Evolutionary conservation across 78 protist species (phyloP).

Genomic region (Anaeramoeba ignava): DNA sequence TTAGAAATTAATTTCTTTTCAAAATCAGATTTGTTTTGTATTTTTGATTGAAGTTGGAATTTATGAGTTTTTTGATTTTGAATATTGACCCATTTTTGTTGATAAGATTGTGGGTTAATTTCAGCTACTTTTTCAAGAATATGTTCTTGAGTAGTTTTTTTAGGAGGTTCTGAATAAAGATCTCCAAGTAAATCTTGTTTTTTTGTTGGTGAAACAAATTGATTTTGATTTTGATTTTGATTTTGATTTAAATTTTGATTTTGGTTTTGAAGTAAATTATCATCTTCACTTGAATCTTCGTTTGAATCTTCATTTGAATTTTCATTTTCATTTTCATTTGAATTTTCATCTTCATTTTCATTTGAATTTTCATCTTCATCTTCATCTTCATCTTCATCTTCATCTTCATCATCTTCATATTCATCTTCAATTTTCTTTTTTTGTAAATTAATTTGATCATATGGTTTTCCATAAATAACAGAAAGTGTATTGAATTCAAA

Average conservation of each 20-base stretch:
- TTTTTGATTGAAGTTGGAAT: no score
- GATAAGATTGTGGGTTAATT: neutral
- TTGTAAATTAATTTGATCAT: slow-evolving; percentile 39
- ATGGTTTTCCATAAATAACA: slow-evolving; percentile 50
- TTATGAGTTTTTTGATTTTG: neutral
- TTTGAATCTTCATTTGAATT: no score
- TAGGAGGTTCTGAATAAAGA: neutral
- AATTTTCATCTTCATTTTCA: no score
- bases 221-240: neutral
- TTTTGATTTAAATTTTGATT: neutral
- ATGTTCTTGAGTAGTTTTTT: no score
- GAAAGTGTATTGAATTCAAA: slow-evolving; percentile 75
- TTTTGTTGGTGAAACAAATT: neutral
- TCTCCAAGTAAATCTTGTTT: neutral
- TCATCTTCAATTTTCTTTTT: no score
- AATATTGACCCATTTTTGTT: neutral
- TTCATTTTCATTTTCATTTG: no score
- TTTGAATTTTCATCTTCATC: no score
- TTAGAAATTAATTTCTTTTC: neutral
- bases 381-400: slow-evolving; percentile 20
- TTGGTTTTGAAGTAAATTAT: no score
- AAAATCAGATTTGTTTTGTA: neutral
- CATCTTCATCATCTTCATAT: slow-evolving; percentile 10
- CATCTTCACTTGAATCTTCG: no score
- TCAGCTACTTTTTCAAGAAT: no score